Conservation (phyloP, 2,329 filamentous ascomycete genomes). For the Monosporascus sp. region DNA sequence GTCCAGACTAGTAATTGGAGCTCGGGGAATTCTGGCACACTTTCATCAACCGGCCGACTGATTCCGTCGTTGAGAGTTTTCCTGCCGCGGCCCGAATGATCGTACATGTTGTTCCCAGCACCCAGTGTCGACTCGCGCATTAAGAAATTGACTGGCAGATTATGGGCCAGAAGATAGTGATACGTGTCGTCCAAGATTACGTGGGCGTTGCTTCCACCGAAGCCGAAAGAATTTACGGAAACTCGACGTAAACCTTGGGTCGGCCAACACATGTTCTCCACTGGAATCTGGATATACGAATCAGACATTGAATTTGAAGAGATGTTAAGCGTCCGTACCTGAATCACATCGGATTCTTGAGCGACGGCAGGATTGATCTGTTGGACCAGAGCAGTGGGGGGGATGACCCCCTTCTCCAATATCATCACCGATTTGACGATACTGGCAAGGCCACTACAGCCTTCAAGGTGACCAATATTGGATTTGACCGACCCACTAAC, state of each 20-base stretch:
- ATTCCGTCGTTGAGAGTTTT: too few relatives aligned
- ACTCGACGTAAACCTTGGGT: conserved; percentile 28
- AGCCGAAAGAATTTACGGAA: conserved; percentile 14
- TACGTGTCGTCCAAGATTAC: conserved; percentile 9
- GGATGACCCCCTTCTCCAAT: conserved; percentile 17
- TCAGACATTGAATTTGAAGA: too few relatives aligned
- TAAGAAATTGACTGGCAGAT: conserved; percentile 1
- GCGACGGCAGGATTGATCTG: conserved; percentile 13
- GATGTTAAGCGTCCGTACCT: too few relatives aligned
- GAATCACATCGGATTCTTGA: conserved; percentile 7
- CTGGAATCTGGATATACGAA: too few relatives aligned
- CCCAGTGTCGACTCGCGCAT: background rate
- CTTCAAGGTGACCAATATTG: background rate
- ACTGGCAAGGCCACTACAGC: background rate
- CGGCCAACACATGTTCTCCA: too few relatives aligned
- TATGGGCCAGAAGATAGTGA: conserved; percentile 2
- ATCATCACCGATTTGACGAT: conserved; percentile 1
- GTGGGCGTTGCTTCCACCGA: conserved; percentile 11
- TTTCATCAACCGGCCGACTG: too few relatives aligned
- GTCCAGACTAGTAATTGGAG: too few relatives aligned
- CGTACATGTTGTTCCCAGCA: too few relatives aligned
- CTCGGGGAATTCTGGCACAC: too few relatives aligned
- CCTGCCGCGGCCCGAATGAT: background rate
- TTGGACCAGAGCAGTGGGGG: conserved; percentile 16
- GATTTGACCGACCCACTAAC: background rate